Conservation (phyloP, 371 early-diverging fungal species). For the Homolaphlyctis polyrhiza region DNA sequence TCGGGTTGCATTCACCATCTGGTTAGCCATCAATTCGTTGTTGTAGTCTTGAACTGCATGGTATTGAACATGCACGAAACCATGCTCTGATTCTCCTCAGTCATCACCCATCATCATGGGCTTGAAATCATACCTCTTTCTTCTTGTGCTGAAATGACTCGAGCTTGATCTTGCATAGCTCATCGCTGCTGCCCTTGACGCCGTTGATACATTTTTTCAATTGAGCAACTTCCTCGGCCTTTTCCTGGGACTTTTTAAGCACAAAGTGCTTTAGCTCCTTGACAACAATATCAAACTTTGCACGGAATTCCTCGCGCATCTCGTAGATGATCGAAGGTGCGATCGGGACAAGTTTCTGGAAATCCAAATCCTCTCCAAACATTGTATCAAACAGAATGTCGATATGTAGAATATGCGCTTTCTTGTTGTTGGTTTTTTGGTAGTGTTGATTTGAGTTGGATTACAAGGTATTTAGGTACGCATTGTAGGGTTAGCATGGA, state of each 20-base stretch:
- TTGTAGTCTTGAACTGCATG: too few species aligned
- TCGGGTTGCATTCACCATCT: not conserved
- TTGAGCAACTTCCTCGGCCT: conserved; percentile 28
- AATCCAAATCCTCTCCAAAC: conserved; percentile 44
- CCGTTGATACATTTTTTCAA: conserved; percentile 23
- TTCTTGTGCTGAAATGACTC: conserved; percentile 36
- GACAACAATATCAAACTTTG: conserved; percentile 41
- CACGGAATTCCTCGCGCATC: conserved; percentile 29
- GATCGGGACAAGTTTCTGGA: conserved; percentile 29
- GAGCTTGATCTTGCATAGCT: conserved; percentile 23
- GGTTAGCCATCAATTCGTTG: too few species aligned
- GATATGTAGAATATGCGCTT: conserved; percentile 40
- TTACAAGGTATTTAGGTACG: not conserved
- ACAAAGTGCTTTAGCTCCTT: conserved; percentile 40
- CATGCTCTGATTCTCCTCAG: too few species aligned
- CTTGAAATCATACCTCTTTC: conserved; percentile 29
- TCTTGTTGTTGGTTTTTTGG: too few species aligned
- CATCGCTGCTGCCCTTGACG: conserved; percentile 31
- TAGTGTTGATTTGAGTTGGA: too few species aligned
- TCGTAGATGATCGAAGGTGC: conserved; percentile 26
- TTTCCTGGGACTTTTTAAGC: conserved; percentile 32
- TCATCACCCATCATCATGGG: not conserved
- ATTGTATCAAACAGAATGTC: conserved; percentile 42
- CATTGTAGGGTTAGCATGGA: not conserved
- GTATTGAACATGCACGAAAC: too few species aligned